Evolutionary conservation across 768 basidiomycete species (phyloP).

Genomic region (Hericium alpestre): DNA sequence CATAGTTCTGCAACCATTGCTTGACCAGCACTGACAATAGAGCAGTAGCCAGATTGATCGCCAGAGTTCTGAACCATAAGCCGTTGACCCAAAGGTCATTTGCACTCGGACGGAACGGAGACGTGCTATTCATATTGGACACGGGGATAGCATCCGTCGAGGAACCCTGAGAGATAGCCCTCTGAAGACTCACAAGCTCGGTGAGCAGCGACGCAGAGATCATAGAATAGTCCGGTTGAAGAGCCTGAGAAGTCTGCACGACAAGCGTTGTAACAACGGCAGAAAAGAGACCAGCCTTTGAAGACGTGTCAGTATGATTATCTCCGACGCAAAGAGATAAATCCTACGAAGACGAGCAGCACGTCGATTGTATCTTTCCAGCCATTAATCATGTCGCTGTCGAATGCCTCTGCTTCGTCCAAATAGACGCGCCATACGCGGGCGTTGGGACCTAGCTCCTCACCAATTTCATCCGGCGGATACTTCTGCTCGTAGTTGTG

Average conservation of each 20-base stretch:
- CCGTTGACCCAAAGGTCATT: neutral
- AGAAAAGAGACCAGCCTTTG: conserved; percentile 7
- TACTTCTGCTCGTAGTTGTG: neutral
- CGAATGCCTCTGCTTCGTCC: neutral
- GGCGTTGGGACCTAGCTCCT: neutral
- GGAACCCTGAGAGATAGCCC: neutral
- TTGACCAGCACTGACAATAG: neutral
- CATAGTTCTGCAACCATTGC: neutral
- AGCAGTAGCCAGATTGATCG: neutral
- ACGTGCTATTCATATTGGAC: neutral
- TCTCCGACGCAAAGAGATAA: neutral
- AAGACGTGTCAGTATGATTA: neutral
- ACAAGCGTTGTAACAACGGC: conserved; percentile 5
- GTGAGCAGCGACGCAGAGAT: neutral
- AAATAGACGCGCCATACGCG: no score
- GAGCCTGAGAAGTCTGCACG: neutral
- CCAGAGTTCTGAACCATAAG: neutral
- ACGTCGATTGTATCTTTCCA: neutral
- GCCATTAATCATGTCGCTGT: neutral
- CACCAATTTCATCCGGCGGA: neutral
- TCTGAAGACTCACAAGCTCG: neutral
- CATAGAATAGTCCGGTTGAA: conserved; percentile 1
- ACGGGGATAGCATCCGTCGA: neutral
- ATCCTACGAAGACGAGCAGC: neutral
- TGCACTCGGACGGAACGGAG: neutral